Base-by-base conservation (phyloP, 1,284 basidiomycete species). In the Ustilago curta region DNA sequence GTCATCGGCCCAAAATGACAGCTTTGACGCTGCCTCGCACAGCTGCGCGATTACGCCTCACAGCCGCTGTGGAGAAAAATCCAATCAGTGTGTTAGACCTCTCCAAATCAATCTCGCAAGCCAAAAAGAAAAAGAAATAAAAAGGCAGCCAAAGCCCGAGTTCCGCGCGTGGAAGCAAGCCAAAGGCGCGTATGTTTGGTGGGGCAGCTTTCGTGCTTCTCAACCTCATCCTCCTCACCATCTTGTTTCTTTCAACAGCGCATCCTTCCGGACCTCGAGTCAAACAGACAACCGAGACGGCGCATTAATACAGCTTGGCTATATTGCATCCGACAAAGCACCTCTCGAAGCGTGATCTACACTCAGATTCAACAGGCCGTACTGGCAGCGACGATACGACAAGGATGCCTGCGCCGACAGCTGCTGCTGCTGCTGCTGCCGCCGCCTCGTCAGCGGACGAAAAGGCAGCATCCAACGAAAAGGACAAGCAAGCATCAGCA, bases 361-460 rank as follows among this genome's bases (percentile, higher is more conserved):
- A 32, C 35, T 37, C 19, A n/a, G 19, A 49, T 9, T n/a, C 29
- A n/a, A 21, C 52, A 40, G n/a, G 19, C 5, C 27, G 3, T 3
- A 31, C 40, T 7, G 3, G 5, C n/a, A 21, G 29, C 37, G 23
- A 43, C 37, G 21, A 25, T 7, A 43, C 12, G 12, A 43, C 43
- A 8, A 69, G 51, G 7, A 69, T 69, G 66, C 60, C 59, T 8
- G 50, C 54, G 29, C 51, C 68, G 9, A 52, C 68, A 56, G 43
- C 61, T 19, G 37, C 67, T 25, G 53, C 27, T 27, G 27, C 27
- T 27, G 7, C 59, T n/a, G 35, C 35, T 37, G 63, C 56, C 11
- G 37, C 64, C 18, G 50, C 54, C 1, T 44, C n/a, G 32, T 43
- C 66, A 59, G 59, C 68, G 39, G 68, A 64, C 25, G 68, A 64